A percentile compares a stretch with the other conserved stretches of the same genome.
These are phyloP conservation scores for Alternaria gaisen DNA, from an alignment of 2,329 filamentous ascomycete species.

Conservation along the genomic window DNA sequence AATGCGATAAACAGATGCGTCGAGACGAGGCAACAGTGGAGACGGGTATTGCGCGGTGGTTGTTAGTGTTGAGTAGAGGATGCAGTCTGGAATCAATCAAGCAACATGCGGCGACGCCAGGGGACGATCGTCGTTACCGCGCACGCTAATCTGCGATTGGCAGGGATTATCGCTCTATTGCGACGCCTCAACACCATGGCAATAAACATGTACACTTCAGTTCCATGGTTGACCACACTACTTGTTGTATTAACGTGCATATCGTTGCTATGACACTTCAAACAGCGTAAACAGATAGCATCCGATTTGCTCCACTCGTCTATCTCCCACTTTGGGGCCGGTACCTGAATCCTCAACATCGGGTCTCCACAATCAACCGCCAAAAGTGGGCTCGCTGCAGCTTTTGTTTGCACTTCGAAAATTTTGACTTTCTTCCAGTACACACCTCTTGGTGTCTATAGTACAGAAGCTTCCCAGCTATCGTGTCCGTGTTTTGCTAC, in stretches of 20 bases:
- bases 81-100: slow-evolving; percentile 22
- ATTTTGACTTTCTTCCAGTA: slow-evolving; percentile 10
- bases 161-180: slow-evolving; percentile 26
- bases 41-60: slow-evolving; percentile 8
- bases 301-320: neutral
- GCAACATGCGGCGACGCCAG: slow-evolving; percentile 36
- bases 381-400: slow-evolving; percentile 13
- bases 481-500: slow-evolving; percentile 6
- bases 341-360: slow-evolving; percentile 14
- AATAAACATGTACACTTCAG: neutral
- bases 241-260: neutral
- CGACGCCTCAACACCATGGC: slow-evolving; percentile 15
- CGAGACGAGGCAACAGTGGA: slow-evolving; percentile 4
- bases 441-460: slow-evolving; percentile 16
- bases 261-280: neutral
- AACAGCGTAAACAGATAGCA: neutral
- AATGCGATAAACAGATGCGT: slow-evolving; percentile 2
- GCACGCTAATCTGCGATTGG: slow-evolving; percentile 29
- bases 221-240: neutral
- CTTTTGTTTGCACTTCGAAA: slow-evolving; percentile 6
- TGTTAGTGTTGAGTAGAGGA: slow-evolving; percentile 14
- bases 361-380: slow-evolving; percentile 19
- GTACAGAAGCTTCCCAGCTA: slow-evolving; percentile 16
- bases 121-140: slow-evolving; percentile 36
- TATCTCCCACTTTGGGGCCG: slow-evolving; percentile 3